These are phyloP conservation scores for Capronia epimyces DNA, from an alignment of 2,329 filamentous ascomycete species.

Conservation along the genomic window DNA sequence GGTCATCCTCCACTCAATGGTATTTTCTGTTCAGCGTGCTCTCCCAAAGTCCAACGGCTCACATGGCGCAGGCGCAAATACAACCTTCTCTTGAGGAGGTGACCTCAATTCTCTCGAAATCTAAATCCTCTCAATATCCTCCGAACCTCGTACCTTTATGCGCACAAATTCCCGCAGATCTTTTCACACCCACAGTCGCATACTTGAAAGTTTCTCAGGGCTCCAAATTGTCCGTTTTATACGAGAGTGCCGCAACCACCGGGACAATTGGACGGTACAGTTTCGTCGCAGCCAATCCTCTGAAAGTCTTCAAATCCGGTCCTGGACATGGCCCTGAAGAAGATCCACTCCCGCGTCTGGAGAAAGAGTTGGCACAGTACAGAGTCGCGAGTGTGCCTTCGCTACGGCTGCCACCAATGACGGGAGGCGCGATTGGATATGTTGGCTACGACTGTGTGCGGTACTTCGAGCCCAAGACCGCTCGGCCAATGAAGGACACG, in stretches of 20 bases:
- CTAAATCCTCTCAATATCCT: conserved; percentile 49
- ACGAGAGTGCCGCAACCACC: conserved; percentile 86
- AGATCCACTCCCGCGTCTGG: conserved; percentile 78
- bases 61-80: conserved; percentile 41
- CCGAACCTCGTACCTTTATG: conserved; percentile 78
- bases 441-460: conserved; percentile 95
- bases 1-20: neutral
- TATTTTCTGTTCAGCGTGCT: neutral
- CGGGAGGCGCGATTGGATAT: conserved; percentile 90
- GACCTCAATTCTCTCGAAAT: conserved; percentile 50
- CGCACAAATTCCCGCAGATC: conserved; percentile 81
- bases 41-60: conserved; percentile 4
- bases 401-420: conserved; percentile 75
- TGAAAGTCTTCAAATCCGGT: conserved; percentile 80
- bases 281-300: conserved; percentile 77
- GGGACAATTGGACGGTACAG: conserved; percentile 93
- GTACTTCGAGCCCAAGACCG: conserved; percentile 98
- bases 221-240: conserved; percentile 82
- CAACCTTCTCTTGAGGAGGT: conserved; percentile 60
- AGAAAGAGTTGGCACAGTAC: conserved; percentile 71
- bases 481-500: conserved; percentile 78
- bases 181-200: conserved; percentile 88
- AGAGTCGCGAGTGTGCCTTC: conserved; percentile 79
- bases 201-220: conserved; percentile 63
- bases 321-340: conserved; percentile 76